Base-by-base conservation (phyloP, 192 early-diverging fungal species). In the Mortierella claussenii region DNA sequence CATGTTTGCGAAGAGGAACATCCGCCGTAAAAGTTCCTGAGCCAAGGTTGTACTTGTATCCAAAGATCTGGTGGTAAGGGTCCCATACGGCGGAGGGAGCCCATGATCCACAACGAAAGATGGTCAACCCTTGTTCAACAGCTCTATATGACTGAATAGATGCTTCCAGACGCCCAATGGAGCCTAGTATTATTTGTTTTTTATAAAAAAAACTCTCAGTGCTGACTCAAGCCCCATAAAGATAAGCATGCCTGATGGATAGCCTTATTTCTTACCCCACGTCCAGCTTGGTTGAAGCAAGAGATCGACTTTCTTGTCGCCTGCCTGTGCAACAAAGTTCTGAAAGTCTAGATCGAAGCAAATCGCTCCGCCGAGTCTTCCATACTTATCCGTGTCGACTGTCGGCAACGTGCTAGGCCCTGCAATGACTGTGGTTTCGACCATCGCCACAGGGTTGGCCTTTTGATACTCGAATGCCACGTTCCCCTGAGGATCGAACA, bases 321-420 rank as follows among this genome's bases (percentile, higher is more conserved):
- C 70, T 26, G 79, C 80, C 60, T 81, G 78, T 0, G 67, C 60
- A 24, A 85, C 69, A 45, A 83, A 61, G 23, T 78, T 65, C 1
- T 73, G 78, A 15, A 85, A 85, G 43, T 85, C 80, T 57, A 80
- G 48, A 32, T 85, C 84, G 27, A 85, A 78, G 23, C 83, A 85
- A 24, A 85, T 85, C 0, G 81, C 79, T 0, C 52, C 79, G 18
- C 76, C 73, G 15, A 85, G 28, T 4, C 60, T 61, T 20, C 79
- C 83, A 59, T 70, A 79, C 4, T 79, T 73, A 2, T 71, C 65
- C 15, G 78, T 60, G 18, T 80, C 73, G 1, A 65, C 62, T 15
- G 68, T 48, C 3, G 71, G 81, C 26, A 83, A 43, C 1, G 47
- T 42, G 15, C 70, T 51, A 2, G 75, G 79, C 17, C 83, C 83